Percentiles rank a stretch among this genome's conserved stretches.
Conservation (phyloP, 2,329 filamentous ascomycete species). For the Colletotrichum acutatum region DNA sequence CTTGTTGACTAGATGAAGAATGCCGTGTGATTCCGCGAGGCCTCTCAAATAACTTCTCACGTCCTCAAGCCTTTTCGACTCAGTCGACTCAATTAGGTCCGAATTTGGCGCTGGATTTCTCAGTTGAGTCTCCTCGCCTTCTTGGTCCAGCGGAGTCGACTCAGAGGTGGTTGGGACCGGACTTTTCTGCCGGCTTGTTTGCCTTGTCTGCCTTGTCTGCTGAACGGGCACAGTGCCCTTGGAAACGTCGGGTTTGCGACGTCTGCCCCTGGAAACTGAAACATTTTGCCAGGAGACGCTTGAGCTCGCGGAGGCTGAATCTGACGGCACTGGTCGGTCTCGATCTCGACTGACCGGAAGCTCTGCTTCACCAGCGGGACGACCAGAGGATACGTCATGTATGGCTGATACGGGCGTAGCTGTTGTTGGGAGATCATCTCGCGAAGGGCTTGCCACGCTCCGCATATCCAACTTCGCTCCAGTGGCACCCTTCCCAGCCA, state of each 20-base stretch:
- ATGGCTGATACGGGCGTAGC: not conserved
- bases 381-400: too few species aligned
- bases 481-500: not conserved
- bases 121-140: too few species aligned
- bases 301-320: not conserved
- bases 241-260: not conserved
- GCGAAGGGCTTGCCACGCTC: not conserved
- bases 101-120: too few species aligned
- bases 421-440: not conserved
- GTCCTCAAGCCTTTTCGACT: not conserved
- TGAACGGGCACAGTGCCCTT: not conserved
- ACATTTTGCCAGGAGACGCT: not conserved
- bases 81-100: not conserved
- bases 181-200: too few species aligned
- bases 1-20: not conserved
- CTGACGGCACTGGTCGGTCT: not conserved
- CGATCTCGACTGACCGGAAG: not conserved
- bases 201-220: not conserved
- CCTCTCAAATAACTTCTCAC: not conserved
- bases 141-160: too few species aligned
- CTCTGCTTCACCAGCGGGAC: not conserved
- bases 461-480: too few species aligned
- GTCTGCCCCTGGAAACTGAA: not conserved
- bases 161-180: too few species aligned
- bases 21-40: not conserved